A percentile compares a stretch with the other conserved stretches of the same genome.
Conservation (phyloP, 163 green algal genomes). For the Scenedesmus sp. region DNA sequence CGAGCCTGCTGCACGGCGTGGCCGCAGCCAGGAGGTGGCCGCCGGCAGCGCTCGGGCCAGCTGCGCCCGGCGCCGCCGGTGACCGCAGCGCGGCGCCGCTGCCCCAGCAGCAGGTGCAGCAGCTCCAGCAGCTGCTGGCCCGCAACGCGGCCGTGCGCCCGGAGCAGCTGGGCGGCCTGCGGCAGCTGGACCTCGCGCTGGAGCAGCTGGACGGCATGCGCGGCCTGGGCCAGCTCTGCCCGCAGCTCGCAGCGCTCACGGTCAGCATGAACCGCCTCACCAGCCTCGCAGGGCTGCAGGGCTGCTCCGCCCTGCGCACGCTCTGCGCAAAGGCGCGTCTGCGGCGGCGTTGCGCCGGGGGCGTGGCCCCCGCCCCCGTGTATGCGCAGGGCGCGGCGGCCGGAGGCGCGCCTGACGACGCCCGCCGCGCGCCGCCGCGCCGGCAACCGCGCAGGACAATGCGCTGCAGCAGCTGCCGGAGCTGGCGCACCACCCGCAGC, state of each 20-base stretch:
- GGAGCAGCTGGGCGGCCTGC: background rate
- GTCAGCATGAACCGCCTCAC: conserved; percentile 42
- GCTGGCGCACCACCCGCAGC: background rate
- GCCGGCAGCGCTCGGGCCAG: background rate
- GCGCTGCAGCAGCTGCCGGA: background rate
- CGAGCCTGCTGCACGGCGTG: background rate
- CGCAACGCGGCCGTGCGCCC: conserved; percentile 26
- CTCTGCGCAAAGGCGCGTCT: conserved; percentile 34
- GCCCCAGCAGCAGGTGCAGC: background rate
- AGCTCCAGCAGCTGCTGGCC: conserved; percentile 23
- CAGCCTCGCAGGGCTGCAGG: background rate
- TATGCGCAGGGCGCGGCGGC: no score
- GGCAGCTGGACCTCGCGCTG: conserved; percentile 31
- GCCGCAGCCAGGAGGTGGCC: background rate
- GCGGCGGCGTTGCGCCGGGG: no score
- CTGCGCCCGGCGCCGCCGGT: background rate
- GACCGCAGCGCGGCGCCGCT: background rate
- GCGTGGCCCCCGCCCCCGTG: no score
- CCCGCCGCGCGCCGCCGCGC: no score
- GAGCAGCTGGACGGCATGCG: conserved; percentile 25
- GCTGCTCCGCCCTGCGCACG: no score
- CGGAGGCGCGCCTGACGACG: no score
- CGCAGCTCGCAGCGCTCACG: background rate
- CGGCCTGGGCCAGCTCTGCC: conserved; percentile 25
- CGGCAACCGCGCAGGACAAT: conserved; percentile 49